Conservation (phyloP, 345 rosid genomes). For the Hevea brasiliensis region DNA sequence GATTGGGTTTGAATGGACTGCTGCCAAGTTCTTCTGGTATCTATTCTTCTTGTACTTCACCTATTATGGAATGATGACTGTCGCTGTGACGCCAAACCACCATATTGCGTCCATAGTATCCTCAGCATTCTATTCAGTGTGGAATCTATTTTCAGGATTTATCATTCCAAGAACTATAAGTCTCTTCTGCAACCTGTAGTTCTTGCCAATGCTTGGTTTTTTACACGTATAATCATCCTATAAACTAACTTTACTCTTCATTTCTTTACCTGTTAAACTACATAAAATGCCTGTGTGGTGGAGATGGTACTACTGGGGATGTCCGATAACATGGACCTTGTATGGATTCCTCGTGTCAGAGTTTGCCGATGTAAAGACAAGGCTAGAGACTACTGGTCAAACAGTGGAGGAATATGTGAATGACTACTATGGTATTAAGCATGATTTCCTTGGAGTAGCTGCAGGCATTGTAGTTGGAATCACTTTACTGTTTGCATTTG, state of each 20-base stretch:
- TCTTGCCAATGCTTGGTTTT: not conserved
- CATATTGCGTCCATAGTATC: constrained; percentile 55
- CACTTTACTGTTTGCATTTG: constrained; percentile 6
- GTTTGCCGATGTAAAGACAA: not conserved
- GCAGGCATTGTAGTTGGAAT: constrained; percentile 14
- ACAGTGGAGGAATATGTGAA: constrained; percentile 2
- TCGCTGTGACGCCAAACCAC: constrained; percentile 64
- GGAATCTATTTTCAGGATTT: constrained; percentile 72
- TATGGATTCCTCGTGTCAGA: constrained; percentile 22
- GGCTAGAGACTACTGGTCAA: not conserved
- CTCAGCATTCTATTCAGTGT: constrained; percentile 46
- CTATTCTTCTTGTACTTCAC: constrained; percentile 68
- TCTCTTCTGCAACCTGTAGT: not conserved
- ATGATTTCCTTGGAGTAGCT: constrained; percentile 22
- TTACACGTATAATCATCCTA: not conserved
- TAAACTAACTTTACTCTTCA: not conserved
- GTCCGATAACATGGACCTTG: constrained; percentile 19
- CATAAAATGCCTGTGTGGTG: constrained; percentile 26
- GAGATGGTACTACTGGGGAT: constrained; percentile 31
- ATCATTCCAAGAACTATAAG: constrained; percentile 59
- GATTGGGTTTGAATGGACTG: constrained; percentile 67
- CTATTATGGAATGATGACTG: constrained; percentile 71
- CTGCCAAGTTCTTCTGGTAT: constrained; percentile 61
- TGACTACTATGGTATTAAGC: constrained; percentile 1
- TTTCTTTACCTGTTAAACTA: not conserved